phyloP scores from a whole-genome alignment of 805 yeast species.

The Isabelozyma rhagii region DNA sequence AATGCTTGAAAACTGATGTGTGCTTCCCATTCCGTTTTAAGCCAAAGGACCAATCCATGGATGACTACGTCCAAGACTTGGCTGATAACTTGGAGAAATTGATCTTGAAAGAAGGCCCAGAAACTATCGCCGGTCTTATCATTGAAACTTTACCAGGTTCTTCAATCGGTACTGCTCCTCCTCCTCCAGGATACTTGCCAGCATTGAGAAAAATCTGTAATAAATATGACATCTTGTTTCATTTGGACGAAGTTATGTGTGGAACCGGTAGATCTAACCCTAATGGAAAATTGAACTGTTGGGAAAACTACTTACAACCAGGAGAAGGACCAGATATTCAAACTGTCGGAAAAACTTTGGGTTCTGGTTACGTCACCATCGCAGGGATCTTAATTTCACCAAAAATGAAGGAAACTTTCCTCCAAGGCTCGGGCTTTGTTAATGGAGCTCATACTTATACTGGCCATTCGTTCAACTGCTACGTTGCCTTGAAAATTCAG shows the following conservation, averaged over 20 bases:
- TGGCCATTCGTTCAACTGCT: constrained; percentile 24
- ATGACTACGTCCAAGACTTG: constrained; percentile 18
- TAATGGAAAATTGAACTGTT: constrained; percentile 24
- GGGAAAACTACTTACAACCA: constrained; percentile 24
- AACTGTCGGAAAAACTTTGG: constrained; percentile 29
- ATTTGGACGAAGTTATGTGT: constrained; percentile 36
- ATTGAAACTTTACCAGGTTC: constrained; percentile 28
- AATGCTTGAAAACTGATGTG: constrained; percentile 17
- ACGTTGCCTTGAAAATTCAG: constrained; percentile 25
- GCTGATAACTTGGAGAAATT: constrained; percentile 19
- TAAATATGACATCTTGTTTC: constrained; percentile 28
- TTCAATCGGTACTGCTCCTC: constrained; percentile 24
- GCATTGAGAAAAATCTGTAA: constrained; percentile 26
- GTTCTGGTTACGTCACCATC: constrained; percentile 28
- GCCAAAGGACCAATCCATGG: constrained; percentile 17
- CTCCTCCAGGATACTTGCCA: constrained; percentile 22
- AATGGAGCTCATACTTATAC: constrained; percentile 24
- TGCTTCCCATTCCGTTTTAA: constrained; percentile 28
- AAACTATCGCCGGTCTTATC: constrained; percentile 23
- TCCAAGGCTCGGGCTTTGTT: constrained; percentile 16
- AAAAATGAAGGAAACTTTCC: constrained; percentile 16
- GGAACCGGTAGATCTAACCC: constrained; percentile 30
- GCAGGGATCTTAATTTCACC: constrained; percentile 29
- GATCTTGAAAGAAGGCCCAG: constrained; percentile 22
- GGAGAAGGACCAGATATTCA: constrained; percentile 29